These are phyloP conservation scores for Przewalskia tangutica DNA, from an alignment of 257 asterid genomes.

Conservation along the genomic window DNA sequence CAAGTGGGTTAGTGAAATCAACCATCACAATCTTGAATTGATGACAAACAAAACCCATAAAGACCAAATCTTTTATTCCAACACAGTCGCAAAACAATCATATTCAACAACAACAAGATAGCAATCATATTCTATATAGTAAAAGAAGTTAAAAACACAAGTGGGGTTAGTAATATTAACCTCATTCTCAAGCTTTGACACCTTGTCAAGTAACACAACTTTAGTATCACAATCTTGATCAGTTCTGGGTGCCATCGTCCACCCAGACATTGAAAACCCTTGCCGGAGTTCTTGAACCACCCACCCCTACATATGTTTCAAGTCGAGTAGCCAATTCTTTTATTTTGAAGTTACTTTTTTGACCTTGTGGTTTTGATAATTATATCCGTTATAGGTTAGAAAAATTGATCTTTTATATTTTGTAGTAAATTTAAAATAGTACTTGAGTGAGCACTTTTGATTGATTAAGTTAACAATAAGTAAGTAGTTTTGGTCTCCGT, in stretches of 20 bases:
- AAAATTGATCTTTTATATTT: too few species aligned
- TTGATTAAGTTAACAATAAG: too few species aligned
- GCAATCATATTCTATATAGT: background rate
- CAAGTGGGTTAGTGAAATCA: background rate
- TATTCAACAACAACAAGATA: background rate
- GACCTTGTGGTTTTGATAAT: background rate
- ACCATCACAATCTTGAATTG: constrained; percentile 27
- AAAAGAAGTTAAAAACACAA: background rate
- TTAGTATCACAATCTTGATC: constrained; percentile 16
- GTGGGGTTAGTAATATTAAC: constrained; percentile 19
- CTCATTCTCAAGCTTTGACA: constrained; percentile 65
- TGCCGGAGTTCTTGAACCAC: background rate
- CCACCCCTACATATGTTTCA: background rate
- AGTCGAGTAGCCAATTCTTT: background rate
- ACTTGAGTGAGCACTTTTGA: too few species aligned
- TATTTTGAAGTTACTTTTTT: background rate
- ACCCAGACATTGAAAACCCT: constrained; percentile 48
- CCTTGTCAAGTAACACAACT: constrained; percentile 38
- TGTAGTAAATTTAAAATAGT: too few species aligned
- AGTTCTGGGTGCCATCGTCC: constrained; percentile 60
- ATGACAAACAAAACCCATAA: constrained; percentile 2
- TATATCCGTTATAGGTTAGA: constrained; percentile 44
- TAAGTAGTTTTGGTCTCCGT: too few species aligned
- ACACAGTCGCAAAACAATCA: background rate
- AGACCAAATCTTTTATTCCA: constrained; percentile 21